Conservation (phyloP, 345 rosid species). For the Reutealis trisperma region DNA sequence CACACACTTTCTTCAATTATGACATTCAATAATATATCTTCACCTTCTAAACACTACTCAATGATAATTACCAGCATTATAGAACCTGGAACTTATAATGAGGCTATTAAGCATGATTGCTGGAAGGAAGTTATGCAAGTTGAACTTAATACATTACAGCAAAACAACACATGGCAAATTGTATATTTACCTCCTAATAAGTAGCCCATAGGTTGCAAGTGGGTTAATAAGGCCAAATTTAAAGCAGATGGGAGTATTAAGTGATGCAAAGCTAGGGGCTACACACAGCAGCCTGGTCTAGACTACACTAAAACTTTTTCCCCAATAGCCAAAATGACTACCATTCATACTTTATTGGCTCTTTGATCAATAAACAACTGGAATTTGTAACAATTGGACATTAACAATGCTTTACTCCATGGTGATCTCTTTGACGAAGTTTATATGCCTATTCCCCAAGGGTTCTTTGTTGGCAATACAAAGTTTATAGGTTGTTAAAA, state of each 20-base stretch:
- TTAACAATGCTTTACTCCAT: background rate
- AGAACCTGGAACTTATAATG: background rate
- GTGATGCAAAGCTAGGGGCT: too few species aligned
- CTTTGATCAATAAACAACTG: too few species aligned
- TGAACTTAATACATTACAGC: background rate
- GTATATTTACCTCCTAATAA: background rate
- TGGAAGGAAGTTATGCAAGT: background rate
- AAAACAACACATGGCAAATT: background rate
- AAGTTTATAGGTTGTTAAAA: background rate
- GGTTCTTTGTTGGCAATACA: accelerated
- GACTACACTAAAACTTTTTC: too few species aligned
- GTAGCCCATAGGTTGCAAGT: background rate
- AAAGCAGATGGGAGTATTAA: too few species aligned
- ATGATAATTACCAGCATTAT: too few species aligned
- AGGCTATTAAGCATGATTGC: background rate
- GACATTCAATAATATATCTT: too few species aligned
- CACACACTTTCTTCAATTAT: too few species aligned
- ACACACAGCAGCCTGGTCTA: too few species aligned
- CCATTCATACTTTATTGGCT: too few species aligned
- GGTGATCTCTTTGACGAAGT: background rate
- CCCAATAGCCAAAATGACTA: too few species aligned
- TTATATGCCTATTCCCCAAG: background rate
- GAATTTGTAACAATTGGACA: background rate
- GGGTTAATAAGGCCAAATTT: background rate
- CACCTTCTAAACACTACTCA: too few species aligned